Percentiles rank a stretch among this genome's conserved stretches.
phyloP scores from a whole-genome alignment of 257 asterid species.

The Handroanthus guayacan region DNA sequence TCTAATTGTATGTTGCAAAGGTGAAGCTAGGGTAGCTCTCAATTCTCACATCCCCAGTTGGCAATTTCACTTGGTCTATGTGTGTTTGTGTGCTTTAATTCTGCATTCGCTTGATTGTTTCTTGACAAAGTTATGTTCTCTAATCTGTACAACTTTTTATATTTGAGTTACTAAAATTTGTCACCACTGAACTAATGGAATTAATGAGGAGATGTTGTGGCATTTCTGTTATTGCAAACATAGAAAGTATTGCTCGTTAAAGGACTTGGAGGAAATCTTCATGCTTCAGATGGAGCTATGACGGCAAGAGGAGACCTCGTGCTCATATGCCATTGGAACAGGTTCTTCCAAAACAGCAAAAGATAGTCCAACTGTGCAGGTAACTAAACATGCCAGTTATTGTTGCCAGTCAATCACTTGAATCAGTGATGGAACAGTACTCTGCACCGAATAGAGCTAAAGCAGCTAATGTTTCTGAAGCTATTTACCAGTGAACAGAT shows the following conservation, averaged over 20 bases:
- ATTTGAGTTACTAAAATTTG: not conserved
- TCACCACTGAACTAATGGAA: conserved; percentile 15
- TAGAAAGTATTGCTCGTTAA: conserved; percentile 93
- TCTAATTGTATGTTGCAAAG: too few species aligned
- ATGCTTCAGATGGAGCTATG: conserved; percentile 97
- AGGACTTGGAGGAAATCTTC: conserved; percentile 90
- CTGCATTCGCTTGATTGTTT: conserved; percentile 63
- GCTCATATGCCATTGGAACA: conserved; percentile 98
- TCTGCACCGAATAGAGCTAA: conserved; percentile 99
- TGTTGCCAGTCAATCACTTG: conserved; percentile 95
- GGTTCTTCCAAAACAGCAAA: conserved; percentile 98
- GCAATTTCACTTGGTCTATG: too few species aligned
- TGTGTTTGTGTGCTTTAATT: too few species aligned
- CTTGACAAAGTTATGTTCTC: too few species aligned
- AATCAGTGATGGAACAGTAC: conserved; percentile 97
- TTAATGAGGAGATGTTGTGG: conserved; percentile 83
- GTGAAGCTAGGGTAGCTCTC: too few species aligned
- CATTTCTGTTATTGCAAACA: conserved; percentile 84
- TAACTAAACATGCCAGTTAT: conserved; percentile 89
- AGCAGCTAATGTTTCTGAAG: conserved; percentile 98
- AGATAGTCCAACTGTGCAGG: conserved; percentile 83
- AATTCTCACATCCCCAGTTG: too few species aligned
- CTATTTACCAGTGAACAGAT: conserved; percentile 91
- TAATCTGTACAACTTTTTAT: too few species aligned
- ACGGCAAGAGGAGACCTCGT: conserved; percentile 97